These are phyloP conservation scores for Adansonia grandidieri DNA, from an alignment of 441 rosid species.

Conservation along the genomic window DNA sequence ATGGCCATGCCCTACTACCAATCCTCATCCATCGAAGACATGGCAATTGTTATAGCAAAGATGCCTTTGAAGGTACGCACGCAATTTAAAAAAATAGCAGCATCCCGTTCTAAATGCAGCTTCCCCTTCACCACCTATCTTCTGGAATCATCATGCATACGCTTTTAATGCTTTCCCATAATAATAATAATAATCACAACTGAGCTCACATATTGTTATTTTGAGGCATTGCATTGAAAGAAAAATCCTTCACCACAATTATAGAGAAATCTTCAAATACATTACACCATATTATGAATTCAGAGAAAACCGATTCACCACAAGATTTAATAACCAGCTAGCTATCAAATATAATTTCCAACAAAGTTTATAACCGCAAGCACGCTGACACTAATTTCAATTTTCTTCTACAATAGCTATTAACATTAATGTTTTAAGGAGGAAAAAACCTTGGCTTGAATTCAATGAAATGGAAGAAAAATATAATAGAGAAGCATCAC, in stretches of 20 bases:
- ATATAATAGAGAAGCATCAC: constrained; percentile 39
- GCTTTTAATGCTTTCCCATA: neutral
- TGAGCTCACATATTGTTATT: neutral
- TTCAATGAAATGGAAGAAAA: constrained; percentile 25
- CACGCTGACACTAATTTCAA: constrained; percentile 43
- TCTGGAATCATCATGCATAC: neutral
- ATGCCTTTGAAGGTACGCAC: neutral
- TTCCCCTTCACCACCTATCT: neutral
- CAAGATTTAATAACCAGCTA: constrained; percentile 32
- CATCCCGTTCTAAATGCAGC: neutral
- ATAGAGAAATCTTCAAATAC: neutral
- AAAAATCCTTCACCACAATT: neutral
- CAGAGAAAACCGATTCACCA: neutral
- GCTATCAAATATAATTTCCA: constrained; percentile 38
- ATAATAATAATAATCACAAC: neutral
- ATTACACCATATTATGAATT: neutral
- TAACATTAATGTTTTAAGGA: constrained; percentile 43
- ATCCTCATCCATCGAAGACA: neutral
- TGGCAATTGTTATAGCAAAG: neutral
- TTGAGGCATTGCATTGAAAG: neutral
- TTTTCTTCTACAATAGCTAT: constrained; percentile 54
- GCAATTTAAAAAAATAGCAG: neutral
- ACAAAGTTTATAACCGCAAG: constrained; percentile 36
- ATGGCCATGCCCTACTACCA: neutral
- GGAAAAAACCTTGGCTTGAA: constrained; percentile 29